Percentiles rank a stretch among this genome's conserved stretches.
phyloP scores from a whole-genome alignment of 176 grass and related monocot species.

The Microstegium vimineum region DNA sequence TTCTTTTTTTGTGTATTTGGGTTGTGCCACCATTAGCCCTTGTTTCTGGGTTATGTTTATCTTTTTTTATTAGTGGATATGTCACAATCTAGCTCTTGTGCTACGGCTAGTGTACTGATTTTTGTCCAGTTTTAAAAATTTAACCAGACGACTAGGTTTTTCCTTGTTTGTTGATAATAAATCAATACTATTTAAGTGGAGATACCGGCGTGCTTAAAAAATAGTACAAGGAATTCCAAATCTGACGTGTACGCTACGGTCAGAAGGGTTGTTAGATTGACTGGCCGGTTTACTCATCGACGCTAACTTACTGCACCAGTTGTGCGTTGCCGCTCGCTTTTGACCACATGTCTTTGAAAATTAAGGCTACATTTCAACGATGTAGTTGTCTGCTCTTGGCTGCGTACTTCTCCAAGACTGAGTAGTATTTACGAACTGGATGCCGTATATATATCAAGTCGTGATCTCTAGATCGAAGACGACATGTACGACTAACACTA shows the following conservation, averaged over 20 bases:
- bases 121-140: no score
- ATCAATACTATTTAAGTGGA: no score
- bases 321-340: not conserved
- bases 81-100: no score
- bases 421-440: not conserved
- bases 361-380: not conserved
- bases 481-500: not conserved
- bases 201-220: no score
- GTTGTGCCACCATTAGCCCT: no score
- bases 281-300: not conserved
- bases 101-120: no score
- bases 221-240: no score
- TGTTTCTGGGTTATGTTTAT: no score
- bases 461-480: not conserved
- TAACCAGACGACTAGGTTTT: no score
- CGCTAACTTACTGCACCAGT: not conserved
- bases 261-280: not conserved
- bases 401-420: not conserved
- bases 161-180: no score
- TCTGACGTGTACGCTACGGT: not conserved
- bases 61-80: no score
- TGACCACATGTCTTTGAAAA: not conserved
- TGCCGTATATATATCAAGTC: not conserved
- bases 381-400: not conserved
- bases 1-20: no score